Evolutionary conservation across 2,329 filamentous ascomycete genomes (phyloP).

Genomic region (Fusarium xylarioides): DNA sequence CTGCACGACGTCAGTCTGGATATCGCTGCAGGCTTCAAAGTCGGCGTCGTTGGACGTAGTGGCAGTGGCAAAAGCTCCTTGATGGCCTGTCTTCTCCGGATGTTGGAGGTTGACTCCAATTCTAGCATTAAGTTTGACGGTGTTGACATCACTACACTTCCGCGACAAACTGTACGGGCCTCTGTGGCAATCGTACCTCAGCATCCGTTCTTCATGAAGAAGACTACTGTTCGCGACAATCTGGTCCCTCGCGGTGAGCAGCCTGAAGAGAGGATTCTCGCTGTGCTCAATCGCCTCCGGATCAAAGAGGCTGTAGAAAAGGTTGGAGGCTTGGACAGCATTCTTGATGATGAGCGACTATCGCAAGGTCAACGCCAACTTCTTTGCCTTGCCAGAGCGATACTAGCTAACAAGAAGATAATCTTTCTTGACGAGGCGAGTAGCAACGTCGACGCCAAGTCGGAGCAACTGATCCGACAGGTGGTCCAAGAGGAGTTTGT

Average conservation of each 20-base stretch:
- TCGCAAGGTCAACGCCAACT: conserved; percentile 58
- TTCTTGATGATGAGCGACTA: conserved; percentile 44
- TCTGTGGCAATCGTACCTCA: conserved; percentile 58
- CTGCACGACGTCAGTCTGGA: conserved; percentile 44
- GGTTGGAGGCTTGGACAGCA: conserved; percentile 50
- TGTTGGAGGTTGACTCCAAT: conserved; percentile 55
- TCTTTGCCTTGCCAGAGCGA: conserved; percentile 50
- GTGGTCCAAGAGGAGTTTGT: conserved; percentile 46
- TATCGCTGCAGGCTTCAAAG: conserved; percentile 47
- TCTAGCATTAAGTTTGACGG: conserved; percentile 55
- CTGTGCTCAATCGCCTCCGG: conserved; percentile 42
- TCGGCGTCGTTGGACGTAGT: conserved; percentile 56
- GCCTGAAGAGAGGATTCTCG: conserved; percentile 45
- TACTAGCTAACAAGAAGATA: conserved; percentile 48
- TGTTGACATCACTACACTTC: conserved; percentile 46
- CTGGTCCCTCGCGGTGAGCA: conserved; percentile 52
- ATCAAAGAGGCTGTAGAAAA: conserved; percentile 31
- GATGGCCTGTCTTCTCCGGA: conserved; percentile 55
- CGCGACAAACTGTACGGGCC: conserved; percentile 35
- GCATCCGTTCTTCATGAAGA: conserved; percentile 60
- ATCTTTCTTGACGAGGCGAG: conserved; percentile 53
- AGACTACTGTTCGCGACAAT: conserved; percentile 57
- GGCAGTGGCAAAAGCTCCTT: conserved; percentile 51
- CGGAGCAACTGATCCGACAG: conserved; percentile 47
- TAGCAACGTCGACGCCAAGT: conserved; percentile 47